Evolutionary conservation across 1,284 basidiomycete species (phyloP).

Genomic region (Rugiboletus extremiorientalis): DNA sequence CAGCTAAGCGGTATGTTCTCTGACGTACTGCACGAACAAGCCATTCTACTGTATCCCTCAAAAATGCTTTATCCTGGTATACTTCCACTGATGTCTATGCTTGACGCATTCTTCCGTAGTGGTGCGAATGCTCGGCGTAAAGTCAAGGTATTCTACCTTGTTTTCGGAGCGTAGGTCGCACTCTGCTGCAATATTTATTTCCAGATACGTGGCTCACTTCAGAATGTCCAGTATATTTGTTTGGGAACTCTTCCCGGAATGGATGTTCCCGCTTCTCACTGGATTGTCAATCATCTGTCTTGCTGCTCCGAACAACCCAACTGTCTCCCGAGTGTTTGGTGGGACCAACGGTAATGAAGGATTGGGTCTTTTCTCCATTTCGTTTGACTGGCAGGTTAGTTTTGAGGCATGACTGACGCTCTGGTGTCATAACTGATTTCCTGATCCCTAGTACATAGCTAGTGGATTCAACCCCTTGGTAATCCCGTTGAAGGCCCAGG

Average conservation of each 20-base stretch:
- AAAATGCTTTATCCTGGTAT: slow-evolving; percentile 59
- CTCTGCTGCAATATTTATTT: fast-evolving
- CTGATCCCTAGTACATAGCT: slow-evolving; percentile 42
- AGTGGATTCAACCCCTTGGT: slow-evolving; percentile 42
- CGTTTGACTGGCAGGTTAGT: slow-evolving; percentile 54
- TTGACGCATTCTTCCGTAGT: slow-evolving; percentile 56
- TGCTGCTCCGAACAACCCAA: slow-evolving; percentile 46
- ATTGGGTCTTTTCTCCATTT: slow-evolving; percentile 49
- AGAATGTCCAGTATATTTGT: slow-evolving; percentile 41
- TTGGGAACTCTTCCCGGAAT: slow-evolving; percentile 55
- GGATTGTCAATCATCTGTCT: slow-evolving; percentile 59
- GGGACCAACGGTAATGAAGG: slow-evolving; percentile 62
- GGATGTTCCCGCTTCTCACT: slow-evolving; percentile 49
- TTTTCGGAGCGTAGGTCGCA: slow-evolving; percentile 39
- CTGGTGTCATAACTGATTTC: background rate
- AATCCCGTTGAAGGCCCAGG: slow-evolving; percentile 45
- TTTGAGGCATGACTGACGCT: background rate
- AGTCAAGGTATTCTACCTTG: slow-evolving; percentile 50
- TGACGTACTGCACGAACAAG: slow-evolving; percentile 27
- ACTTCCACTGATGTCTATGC: slow-evolving; percentile 55
- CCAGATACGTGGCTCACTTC: background rate
- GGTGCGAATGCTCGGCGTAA: slow-evolving; percentile 44
- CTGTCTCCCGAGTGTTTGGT: slow-evolving; percentile 58
- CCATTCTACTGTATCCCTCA: slow-evolving; percentile 61
- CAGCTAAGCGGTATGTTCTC: background rate